A percentile compares a stretch with the other conserved stretches of the same genome.
phyloP scores from a whole-genome alignment of 768 basidiomycete species.

The Crepidotus variabilis region DNA sequence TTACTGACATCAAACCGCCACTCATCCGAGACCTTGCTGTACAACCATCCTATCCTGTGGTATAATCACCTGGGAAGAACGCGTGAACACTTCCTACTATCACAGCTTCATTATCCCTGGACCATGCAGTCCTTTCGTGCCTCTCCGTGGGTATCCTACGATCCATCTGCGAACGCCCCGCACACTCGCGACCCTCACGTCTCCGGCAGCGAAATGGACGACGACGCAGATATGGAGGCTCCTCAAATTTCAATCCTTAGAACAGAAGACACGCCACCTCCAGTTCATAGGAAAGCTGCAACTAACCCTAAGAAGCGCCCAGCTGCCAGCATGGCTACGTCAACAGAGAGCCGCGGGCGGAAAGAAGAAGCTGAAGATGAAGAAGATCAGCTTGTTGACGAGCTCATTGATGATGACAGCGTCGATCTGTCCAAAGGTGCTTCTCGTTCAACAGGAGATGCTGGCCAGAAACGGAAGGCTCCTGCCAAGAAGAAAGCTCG shows the following conservation, averaged over 20 bases:
- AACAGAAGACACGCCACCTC: conserved; percentile 72
- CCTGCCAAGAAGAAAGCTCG: conserved; percentile 49
- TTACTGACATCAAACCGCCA: neutral
- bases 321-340: conserved; percentile 12
- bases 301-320: conserved; percentile 17
- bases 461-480: conserved; percentile 45
- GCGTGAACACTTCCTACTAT: too few species aligned
- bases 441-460: conserved; percentile 24
- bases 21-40: neutral
- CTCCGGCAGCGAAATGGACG: conserved; percentile 33
- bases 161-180: conserved; percentile 29
- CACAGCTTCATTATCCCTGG: neutral
- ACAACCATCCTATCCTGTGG: neutral
- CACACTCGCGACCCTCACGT: conserved; percentile 20
- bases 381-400: conserved; percentile 81
- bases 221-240: conserved; percentile 68
- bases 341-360: conserved; percentile 6
- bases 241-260: conserved; percentile 77
- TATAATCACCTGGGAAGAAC: neutral
- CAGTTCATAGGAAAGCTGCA: conserved; percentile 23
- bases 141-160: conserved; percentile 60
- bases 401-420: conserved; percentile 55
- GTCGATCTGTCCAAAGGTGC: conserved; percentile 29
- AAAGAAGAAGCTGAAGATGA: conserved; percentile 60
- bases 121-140: conserved; percentile 48